Evolutionary conservation across 768 basidiomycete genomes (phyloP), one percentile per base, ranked within the genome.

Genomic region (Tulasnella sp.): DNA sequence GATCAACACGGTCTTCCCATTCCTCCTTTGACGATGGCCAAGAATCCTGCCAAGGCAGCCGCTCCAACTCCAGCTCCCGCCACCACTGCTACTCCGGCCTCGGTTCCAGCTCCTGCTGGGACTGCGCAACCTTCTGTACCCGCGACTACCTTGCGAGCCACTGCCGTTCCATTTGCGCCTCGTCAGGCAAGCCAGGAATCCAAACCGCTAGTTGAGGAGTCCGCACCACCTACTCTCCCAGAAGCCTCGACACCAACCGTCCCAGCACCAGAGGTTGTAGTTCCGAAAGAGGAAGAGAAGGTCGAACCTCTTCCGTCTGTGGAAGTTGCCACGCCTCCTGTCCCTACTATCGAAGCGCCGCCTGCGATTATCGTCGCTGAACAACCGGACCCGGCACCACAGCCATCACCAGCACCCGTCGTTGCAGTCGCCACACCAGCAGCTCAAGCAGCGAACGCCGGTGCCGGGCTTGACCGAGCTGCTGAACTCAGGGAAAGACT

Each of bases 11-110:
- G 72, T 37, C 72, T 74, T 2, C 50, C 76, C 5, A 37, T 77
- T 77, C 76, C 76, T 31, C 42, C 76, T 44, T 41, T 46, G 12
- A 46, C 76, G 34, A 77, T 77, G 76, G 42, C 76, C 7, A 37
- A 20, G 22, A 41, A 44, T 48, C 76, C 73, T 12, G 44, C 73
- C n/a, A 74, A 41, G 28, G 73, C 44, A 24, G 40, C 34, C 48
- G 76, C 50, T 28, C 34, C 76, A 4, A 16, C 76, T 48, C 41
- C 76, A 1, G 22, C 42, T 41, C 18, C 40, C 40, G 44, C 40
- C 20, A 6, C 40, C 11, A 60, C 58, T 60, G 1, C 50, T 4
- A 22, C 40, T 44, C 76, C 40, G 48, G 42, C 76, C 37, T 6
- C 37, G 37, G 37, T 37, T 12, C 34, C 76, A 58, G 41, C 48